Percentiles rank a stretch among this genome's conserved stretches.
These are phyloP conservation scores for Coniochaeta hoffmannii DNA, from an alignment of 2,329 filamentous ascomycete genomes.

Conservation along the genomic window DNA sequence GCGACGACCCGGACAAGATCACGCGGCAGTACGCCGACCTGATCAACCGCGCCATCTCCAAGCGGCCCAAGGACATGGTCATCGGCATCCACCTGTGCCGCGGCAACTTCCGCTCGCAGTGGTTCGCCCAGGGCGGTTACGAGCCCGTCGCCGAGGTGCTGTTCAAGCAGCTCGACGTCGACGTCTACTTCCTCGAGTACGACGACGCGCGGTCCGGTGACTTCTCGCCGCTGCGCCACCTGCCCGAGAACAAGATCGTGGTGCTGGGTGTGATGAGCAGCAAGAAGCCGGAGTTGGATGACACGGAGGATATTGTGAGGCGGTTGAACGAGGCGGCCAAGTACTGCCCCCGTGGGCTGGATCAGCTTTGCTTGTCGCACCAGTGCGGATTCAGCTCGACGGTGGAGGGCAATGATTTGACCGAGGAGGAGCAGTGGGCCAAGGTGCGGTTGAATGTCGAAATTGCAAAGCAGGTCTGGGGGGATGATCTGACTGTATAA, in stretches of 20 bases:
- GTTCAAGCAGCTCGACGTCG: slow-evolving; percentile 48
- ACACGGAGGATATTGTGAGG: slow-evolving; percentile 27
- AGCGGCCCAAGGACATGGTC: slow-evolving; percentile 45
- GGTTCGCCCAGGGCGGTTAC: slow-evolving; percentile 52
- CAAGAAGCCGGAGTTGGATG: slow-evolving; percentile 51
- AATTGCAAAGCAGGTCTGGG: slow-evolving; percentile 51
- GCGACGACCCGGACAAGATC: slow-evolving; percentile 38
- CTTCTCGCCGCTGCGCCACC: slow-evolving; percentile 45
- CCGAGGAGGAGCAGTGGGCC: slow-evolving; percentile 49
- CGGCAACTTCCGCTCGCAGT: slow-evolving; percentile 48
- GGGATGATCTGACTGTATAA: slow-evolving; percentile 12
- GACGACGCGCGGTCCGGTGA: slow-evolving; percentile 49
- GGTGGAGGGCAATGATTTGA: slow-evolving; percentile 48
- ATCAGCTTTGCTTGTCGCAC: slow-evolving; percentile 48
- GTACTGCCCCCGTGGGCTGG: slow-evolving; percentile 41
- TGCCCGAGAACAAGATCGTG: slow-evolving; percentile 46
- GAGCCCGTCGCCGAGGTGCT: slow-evolving; percentile 50
- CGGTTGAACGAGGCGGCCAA: slow-evolving; percentile 36
- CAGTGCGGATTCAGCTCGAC: slow-evolving; percentile 53
- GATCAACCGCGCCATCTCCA: slow-evolving; percentile 45
- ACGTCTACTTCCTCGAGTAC: slow-evolving; percentile 54
- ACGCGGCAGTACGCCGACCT: slow-evolving; percentile 44
- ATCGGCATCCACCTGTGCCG: slow-evolving; percentile 50
- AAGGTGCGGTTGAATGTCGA: slow-evolving; percentile 47
- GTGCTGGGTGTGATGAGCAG: slow-evolving; percentile 47